Conservation (phyloP, 768 basidiomycete genomes). For the Daedaleopsis nitida region DNA sequence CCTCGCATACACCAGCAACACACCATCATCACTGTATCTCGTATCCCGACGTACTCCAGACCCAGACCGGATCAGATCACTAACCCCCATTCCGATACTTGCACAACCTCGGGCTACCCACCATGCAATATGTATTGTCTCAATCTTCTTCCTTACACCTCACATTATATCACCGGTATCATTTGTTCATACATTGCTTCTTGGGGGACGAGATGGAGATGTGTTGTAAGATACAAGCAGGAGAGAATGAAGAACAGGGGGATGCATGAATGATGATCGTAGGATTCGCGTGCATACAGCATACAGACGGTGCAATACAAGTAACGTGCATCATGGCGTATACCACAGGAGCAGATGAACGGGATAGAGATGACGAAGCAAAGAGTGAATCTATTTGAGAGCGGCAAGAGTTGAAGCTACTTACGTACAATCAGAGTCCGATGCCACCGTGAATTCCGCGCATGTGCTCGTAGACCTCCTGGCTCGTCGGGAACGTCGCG, state of each 20-base stretch:
- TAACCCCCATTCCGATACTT: conserved; percentile 3
- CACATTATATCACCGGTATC: not conserved
- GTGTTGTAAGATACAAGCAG: conserved; percentile 3
- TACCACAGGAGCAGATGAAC: too few species aligned
- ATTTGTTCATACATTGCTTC: not conserved
- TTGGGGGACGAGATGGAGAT: not conserved
- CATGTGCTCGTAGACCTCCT: conserved; percentile 84
- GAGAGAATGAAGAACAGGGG: not conserved
- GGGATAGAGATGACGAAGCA: too few species aligned
- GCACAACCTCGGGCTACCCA: not conserved
- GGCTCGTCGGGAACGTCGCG: conserved; percentile 64
- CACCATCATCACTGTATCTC: not conserved
- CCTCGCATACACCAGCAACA: not conserved
- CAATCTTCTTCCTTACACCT: not conserved
- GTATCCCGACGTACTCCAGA: not conserved
- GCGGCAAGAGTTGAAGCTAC: too few species aligned
- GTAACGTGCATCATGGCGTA: too few species aligned
- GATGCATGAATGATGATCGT: not conserved
- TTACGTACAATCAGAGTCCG: conserved; percentile 34
- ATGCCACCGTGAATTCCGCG: conserved; percentile 64
- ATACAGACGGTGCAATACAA: too few species aligned
- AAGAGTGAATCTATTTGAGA: too few species aligned
- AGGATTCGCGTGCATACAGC: not conserved
- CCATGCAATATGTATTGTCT: conserved; percentile 10
- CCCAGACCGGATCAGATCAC: not conserved